These are phyloP conservation scores for Jacaranda mimosifolia DNA, from an alignment of 257 asterid species.

Conservation along the genomic window DNA sequence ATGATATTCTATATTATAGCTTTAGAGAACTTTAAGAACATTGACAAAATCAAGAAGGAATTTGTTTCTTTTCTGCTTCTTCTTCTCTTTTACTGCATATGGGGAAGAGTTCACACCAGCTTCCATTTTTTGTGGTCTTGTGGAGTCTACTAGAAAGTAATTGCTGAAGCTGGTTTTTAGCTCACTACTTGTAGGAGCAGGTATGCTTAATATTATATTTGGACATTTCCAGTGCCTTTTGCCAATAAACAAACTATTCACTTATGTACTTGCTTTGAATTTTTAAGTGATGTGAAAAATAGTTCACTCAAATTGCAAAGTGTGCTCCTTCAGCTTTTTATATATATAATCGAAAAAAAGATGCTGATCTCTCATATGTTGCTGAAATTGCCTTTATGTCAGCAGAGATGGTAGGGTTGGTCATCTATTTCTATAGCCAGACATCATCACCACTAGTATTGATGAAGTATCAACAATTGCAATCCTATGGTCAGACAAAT, in stretches of 20 bases:
- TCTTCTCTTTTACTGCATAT: slow-evolving; percentile 80
- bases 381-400: slow-evolving; percentile 49
- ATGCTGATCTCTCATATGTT: slow-evolving; percentile 33
- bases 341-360: slow-evolving; percentile 4
- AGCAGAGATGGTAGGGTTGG: slow-evolving; percentile 67
- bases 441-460: too few species aligned
- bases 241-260: slow-evolving; percentile 8
- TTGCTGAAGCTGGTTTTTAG: too few species aligned
- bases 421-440: slow-evolving; percentile 74
- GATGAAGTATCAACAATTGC: too few species aligned
- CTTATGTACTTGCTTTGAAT: slow-evolving; percentile 24
- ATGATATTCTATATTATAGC: too few species aligned
- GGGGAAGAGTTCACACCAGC: slow-evolving; percentile 76
- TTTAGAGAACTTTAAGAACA: slow-evolving; percentile 7
- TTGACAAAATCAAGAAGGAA: too few species aligned
- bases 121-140: background rate
- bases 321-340: slow-evolving; percentile 16
- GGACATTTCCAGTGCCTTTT: too few species aligned
- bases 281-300: background rate
- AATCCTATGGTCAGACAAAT: too few species aligned
- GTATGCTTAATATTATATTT: too few species aligned
- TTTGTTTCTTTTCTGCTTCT: slow-evolving; percentile 84
- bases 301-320: slow-evolving; percentile 6
- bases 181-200: too few species aligned
- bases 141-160: too few species aligned